Evolutionary conservation across 345 rosid genomes (phyloP).

Genomic region (Brassica napus): DNA sequence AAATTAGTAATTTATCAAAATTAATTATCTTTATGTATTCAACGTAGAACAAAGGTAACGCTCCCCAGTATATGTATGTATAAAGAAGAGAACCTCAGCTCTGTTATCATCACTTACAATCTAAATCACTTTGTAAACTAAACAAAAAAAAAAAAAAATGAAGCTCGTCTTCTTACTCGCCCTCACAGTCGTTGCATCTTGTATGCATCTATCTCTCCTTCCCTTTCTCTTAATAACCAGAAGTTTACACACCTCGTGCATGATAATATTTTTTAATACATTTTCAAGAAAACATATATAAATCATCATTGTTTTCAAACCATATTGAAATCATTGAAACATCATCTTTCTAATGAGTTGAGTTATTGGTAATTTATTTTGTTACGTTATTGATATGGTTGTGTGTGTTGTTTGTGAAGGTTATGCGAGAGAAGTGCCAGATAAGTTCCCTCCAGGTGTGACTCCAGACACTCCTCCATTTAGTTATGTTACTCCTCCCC

Average conservation of each 20-base stretch:
- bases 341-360: neutral
- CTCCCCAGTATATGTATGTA: neutral
- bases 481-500: neutral
- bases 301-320: neutral
- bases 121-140: neutral
- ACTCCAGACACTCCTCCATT: neutral
- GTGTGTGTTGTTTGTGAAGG: neutral
- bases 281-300: neutral
- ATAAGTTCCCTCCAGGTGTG: neutral
- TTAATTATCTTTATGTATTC: no score
- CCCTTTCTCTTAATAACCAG: neutral
- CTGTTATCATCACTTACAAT: neutral
- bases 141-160: neutral
- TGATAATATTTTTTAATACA: neutral
- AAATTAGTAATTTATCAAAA: no score
- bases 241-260: neutral
- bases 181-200: neutral
- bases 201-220: neutral
- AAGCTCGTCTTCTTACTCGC: neutral
- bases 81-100: neutral
- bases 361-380: no score
- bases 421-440: neutral
- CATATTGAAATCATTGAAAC: no score
- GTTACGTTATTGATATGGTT: neutral
- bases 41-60: neutral